These are phyloP conservation scores for Grosmannia penicillata DNA, from an alignment of 2,329 filamentous ascomycete species.

Conservation along the genomic window DNA sequence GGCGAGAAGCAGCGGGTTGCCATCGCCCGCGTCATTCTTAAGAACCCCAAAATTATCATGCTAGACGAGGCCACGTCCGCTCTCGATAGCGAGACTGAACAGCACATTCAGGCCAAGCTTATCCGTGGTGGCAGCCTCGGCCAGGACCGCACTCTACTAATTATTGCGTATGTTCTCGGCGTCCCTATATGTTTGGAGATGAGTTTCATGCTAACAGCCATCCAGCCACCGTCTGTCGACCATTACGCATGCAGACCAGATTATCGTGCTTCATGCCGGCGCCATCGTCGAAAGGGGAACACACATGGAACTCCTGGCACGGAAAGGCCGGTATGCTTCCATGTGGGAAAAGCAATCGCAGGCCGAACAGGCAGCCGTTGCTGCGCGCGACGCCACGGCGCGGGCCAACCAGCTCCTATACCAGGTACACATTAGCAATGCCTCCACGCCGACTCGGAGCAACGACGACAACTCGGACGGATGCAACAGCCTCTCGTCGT, in stretches of 20 bases:
- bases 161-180: conserved; percentile 61
- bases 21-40: conserved; percentile 51
- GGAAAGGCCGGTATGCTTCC: conserved; percentile 59
- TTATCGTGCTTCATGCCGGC: conserved; percentile 14
- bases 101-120: conserved; percentile 50
- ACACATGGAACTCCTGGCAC: conserved; percentile 54
- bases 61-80: conserved; percentile 61
- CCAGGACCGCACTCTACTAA: conserved; percentile 76
- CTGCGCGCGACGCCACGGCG: conserved; percentile 30
- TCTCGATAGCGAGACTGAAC: conserved; percentile 47
- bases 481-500: conserved; percentile 30
- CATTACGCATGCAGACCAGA: conserved; percentile 14
- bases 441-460: conserved; percentile 12
- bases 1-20: conserved; percentile 45
- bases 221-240: conserved; percentile 60
- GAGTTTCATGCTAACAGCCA: background rate
- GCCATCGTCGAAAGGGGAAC: conserved; percentile 12
- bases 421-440: conserved; percentile 30
- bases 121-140: conserved; percentile 49
- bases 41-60: conserved; percentile 54
- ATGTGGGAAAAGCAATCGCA: conserved; percentile 87
- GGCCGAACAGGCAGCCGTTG: conserved; percentile 54
- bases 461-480: conserved; percentile 28
- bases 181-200: background rate
- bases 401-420: conserved; percentile 30